Base-by-base conservation (phyloP, 352 stramenopile species). In the Globisporangium polare region DNA sequence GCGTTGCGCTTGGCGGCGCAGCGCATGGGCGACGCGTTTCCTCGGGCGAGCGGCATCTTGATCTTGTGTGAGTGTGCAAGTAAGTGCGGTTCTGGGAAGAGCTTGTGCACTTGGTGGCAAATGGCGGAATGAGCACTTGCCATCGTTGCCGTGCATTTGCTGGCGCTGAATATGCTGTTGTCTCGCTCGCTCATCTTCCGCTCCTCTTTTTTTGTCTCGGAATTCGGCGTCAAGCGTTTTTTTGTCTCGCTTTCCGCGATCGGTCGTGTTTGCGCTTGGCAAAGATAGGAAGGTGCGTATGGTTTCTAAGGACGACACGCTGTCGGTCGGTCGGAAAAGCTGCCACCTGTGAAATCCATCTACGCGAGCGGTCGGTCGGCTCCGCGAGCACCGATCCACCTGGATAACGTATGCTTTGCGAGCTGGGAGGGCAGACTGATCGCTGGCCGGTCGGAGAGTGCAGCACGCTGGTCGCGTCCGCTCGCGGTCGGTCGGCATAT, bases 1-100 rank as follows among this genome's bases (percentile, higher is more conserved):
- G 59, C 60, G 20, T 63, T 59, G 27, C 49, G 31, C 35, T 74
- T 74, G 60, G 31, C 43, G 12, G n/a, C 31, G 10, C 49, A 47
- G 13, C 46, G 51, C 45, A 60, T 62, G 8, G 67, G 67, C 18
- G 67, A 74, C 33, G 58, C 37, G 20, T 49, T 62, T 20, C 41
- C 37, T 51, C 62, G 20, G 39, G 58, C 24, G 54, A 60, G 37
- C 24, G 54, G 54, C 54, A 60, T 60, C 33, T 58, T 58, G 20
- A 7, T n/a, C 18, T 33, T 33, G 17, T 17, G 2, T 46, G 33
- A 17, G n/a, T n/a, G n/a, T n/a, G n/a, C n/a, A n/a, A n/a, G n/a
- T n/a, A n/a, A n/a, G n/a, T n/a, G n/a, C n/a, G 20, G 1, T 31
- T 37, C 20, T 3, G 4, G 13, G n/a, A n/a, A n/a, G n/a, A n/a